Evolutionary conservation across 495 filamentous ascomycete genomes (phyloP).

Genomic region (Penicillium mononematosum): DNA sequence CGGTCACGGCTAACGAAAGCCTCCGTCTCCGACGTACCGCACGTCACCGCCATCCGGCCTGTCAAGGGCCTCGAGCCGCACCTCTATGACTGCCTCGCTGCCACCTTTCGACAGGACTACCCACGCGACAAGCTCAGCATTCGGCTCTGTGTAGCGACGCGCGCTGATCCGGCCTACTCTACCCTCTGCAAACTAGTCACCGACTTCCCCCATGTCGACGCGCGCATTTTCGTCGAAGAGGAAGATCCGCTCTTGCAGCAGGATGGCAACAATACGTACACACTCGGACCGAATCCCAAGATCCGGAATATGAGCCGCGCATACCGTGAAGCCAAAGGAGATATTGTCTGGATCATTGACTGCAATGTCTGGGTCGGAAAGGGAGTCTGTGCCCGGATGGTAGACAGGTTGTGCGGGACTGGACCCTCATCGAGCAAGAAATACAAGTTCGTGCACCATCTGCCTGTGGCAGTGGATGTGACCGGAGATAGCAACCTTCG

Average conservation of each 20-base stretch:
- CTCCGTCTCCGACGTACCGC: slow-evolving; percentile 52
- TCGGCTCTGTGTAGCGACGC: slow-evolving; percentile 76
- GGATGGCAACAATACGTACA: slow-evolving; percentile 46
- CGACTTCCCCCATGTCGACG: slow-evolving; percentile 73
- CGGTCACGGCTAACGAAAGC: slow-evolving; percentile 31
- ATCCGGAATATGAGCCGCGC: slow-evolving; percentile 95
- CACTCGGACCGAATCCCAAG: slow-evolving; percentile 93
- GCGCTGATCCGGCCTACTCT: slow-evolving; percentile 75
- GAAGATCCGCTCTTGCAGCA: slow-evolving; percentile 73
- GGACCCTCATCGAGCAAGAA: slow-evolving; percentile 48
- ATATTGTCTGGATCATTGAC: slow-evolving; percentile 93
- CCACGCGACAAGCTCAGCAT: slow-evolving; percentile 75
- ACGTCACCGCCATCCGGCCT: slow-evolving; percentile 88
- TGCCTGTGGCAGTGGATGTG: slow-evolving; percentile 82
- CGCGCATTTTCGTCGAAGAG: slow-evolving; percentile 75
- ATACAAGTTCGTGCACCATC: slow-evolving; percentile 94
- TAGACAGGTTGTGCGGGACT: slow-evolving; percentile 77
- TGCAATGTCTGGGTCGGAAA: slow-evolving; percentile 92
- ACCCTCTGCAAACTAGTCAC: slow-evolving; percentile 65
- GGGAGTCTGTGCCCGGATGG: slow-evolving; percentile 78
- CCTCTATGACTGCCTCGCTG: slow-evolving; percentile 90
- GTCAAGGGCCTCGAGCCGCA: slow-evolving; percentile 89
- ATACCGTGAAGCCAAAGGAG: slow-evolving; percentile 89
- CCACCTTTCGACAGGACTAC: slow-evolving; percentile 83
- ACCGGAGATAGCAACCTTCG: slow-evolving; percentile 32